Base-by-base conservation (phyloP, 2,329 filamentous ascomycete species). In the Nannizziopsis barbatae region DNA sequence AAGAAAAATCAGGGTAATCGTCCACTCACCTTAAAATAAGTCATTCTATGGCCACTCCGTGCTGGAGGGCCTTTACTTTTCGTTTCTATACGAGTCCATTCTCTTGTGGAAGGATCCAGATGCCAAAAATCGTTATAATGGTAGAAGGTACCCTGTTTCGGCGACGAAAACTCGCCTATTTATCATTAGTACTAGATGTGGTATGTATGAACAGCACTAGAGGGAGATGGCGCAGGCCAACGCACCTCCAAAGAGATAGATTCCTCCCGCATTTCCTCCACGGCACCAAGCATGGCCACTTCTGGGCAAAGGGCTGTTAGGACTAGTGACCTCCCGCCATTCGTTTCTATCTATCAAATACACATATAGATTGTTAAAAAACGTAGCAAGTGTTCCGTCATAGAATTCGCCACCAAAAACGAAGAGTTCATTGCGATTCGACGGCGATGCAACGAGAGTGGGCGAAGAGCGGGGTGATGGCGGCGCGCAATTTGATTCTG, bases 111-210 rank as follows among this genome's bases (percentile, higher is more conserved):
- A 0, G 90, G 84, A 61, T 96, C 89, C 38, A 96, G 76, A 43
- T 84, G 77, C 90, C 92, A 98, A 65, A 98, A 96, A 69, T 96
- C 92, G 60, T 94, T 95, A 71, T 98, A 98, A 67, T 98, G 92
- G 65, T 98, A 95, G 61, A 98, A 98, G 0, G 90, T 96, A 3
- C 92, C 92, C 67, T 96, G 92, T 64, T 95, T 96, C 1, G 92
- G 92, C 22, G 84, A 90, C 50, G 86, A 93, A 65, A 98, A 98
- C 68, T 98, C 92, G 52, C 90, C 67, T 69, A 48, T 50, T 46
- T 33, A 15, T 10, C 12, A 40, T 49, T 30, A 49, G 33, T 17
- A 35, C 8, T 36, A 43, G 11, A 7, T 27, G n/a, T n/a, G n/a
- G n/a, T 27, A 27, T 27, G 7, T 27, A 7, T 36, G 8, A 5